phyloP scores from a whole-genome alignment of 176 grass and related monocot genomes.

The Avena eriantha region DNA sequence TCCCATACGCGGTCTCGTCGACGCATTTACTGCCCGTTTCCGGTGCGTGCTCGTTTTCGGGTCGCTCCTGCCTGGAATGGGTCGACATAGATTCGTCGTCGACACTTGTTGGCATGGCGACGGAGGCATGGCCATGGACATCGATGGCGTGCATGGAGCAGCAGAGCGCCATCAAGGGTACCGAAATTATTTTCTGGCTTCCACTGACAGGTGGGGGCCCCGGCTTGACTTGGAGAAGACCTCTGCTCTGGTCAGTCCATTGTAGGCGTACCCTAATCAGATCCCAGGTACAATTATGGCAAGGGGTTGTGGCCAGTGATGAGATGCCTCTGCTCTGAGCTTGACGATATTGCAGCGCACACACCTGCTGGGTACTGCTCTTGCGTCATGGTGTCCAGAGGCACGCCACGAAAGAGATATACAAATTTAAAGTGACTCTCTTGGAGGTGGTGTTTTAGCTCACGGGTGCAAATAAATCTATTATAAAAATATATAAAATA shows the following conservation, averaged over 20 bases:
- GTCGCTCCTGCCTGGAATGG: conserved; percentile 15
- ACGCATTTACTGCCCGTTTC: not conserved
- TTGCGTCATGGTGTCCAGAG: not conserved
- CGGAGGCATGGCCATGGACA: not conserved
- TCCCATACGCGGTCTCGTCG: not conserved
- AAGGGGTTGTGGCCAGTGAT: not conserved
- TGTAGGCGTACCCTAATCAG: not conserved
- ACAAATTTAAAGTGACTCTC: no score
- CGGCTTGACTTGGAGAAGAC: conserved; percentile 40
- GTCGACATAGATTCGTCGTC: not conserved
- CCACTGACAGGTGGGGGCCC: not conserved
- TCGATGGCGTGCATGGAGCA: not conserved
- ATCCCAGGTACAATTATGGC: conserved; percentile 31
- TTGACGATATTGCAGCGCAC: not conserved
- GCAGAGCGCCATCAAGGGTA: not conserved
- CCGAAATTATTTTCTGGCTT: not conserved
- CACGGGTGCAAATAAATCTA: no score
- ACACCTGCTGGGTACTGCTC: not conserved
- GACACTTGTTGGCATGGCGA: not conserved
- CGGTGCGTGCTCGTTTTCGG: not conserved
- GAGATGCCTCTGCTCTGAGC: not conserved
- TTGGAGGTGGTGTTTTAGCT: no score
- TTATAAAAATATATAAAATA: no score
- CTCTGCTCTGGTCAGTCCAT: not conserved
- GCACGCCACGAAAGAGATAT: not conserved